Evolutionary conservation across 2,329 filamentous ascomycete species (phyloP).

Genomic region (Trichoderma cornu-damae): DNA sequence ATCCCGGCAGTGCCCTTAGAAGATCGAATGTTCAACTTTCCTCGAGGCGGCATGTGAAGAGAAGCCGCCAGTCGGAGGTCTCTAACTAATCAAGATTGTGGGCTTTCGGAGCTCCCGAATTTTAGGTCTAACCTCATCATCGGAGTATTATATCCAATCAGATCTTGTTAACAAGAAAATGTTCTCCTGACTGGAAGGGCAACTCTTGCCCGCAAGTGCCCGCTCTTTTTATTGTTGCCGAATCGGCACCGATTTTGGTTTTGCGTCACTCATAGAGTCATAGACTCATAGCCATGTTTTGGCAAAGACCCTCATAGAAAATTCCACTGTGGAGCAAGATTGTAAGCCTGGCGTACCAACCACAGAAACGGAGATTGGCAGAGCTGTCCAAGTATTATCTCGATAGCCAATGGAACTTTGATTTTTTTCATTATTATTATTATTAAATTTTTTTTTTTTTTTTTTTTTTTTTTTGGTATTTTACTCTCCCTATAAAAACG

Average conservation of each 20-base stretch:
- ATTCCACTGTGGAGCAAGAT: neutral
- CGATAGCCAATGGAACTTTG: neutral
- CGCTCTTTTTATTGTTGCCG: neutral
- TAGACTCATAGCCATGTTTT: neutral
- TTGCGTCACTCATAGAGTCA: neutral
- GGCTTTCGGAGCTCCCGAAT: neutral
- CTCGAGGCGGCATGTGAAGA: neutral
- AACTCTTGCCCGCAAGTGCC: neutral
- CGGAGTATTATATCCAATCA: neutral
- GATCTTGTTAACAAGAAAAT: neutral
- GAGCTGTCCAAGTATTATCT: neutral
- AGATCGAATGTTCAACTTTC: neutral
- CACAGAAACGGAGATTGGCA: conserved; percentile 4
- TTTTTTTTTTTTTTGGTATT: no score
- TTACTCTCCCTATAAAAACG: no score
- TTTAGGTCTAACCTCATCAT: neutral
- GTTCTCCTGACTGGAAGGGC: neutral
- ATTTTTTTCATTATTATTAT: neutral
- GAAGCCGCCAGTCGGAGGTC: no score
- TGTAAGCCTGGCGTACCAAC: neutral
- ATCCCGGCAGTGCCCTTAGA: neutral
- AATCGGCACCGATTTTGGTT: conserved; percentile 3
- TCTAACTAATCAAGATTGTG: neutral
- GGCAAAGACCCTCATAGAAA: neutral
- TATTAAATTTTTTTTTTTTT: no score